These are phyloP conservation scores for Blastomyces silverae DNA, from an alignment of 2,329 filamentous ascomycete species.

Conservation along the genomic window DNA sequence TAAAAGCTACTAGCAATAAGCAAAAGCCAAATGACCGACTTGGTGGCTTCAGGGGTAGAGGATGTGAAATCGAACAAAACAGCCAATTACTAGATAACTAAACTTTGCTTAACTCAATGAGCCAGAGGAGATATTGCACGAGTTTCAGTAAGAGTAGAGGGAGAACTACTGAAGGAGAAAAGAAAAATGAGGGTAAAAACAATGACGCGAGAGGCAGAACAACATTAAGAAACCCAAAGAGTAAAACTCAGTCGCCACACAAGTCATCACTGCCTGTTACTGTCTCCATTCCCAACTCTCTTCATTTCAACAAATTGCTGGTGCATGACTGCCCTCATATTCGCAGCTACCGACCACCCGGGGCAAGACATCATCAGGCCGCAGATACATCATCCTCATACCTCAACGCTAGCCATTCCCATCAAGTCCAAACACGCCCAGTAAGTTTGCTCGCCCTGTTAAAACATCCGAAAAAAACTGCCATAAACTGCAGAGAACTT, in stretches of 20 bases:
- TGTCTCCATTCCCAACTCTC: not conserved
- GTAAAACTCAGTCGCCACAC: not conserved
- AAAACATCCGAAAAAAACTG: conserved; percentile 6
- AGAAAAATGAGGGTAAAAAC: not conserved
- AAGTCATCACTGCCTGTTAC: not conserved
- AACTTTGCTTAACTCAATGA: not conserved
- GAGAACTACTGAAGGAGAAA: not conserved
- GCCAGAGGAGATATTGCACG: not conserved
- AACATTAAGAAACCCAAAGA: not conserved
- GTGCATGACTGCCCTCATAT: not conserved
- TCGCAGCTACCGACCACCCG: not conserved
- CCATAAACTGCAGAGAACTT: not conserved
- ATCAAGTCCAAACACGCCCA: not conserved
- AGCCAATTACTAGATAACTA: not conserved
- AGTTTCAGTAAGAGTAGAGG: not conserved
- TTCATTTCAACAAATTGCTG: not conserved
- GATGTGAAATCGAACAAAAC: not conserved
- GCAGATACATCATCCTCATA: not conserved
- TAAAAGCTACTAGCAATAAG: not conserved
- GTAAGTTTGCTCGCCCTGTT: not conserved
- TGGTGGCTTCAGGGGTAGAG: not conserved
- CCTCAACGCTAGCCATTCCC: not conserved
- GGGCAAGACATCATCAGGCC: not conserved
- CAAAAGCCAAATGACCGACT: conserved; percentile 1
- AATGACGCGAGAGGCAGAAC: not conserved